Conservation (phyloP, 2,329 filamentous ascomycete genomes). For the Acephala macrosclerotiorum region DNA sequence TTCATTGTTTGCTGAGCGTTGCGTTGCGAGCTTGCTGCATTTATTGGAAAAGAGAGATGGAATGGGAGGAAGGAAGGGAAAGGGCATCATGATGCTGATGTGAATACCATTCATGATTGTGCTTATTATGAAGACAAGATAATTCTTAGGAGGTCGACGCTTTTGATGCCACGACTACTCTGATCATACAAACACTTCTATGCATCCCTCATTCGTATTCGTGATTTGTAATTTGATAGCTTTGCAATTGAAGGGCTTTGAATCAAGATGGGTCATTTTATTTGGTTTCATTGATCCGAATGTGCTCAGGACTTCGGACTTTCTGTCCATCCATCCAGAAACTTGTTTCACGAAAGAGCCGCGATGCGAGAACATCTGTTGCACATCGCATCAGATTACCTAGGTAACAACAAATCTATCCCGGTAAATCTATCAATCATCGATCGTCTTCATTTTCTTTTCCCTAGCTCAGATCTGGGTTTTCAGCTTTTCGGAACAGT, state of each 20-base stretch:
- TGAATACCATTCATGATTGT: constrained; percentile 2
- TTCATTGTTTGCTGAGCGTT: constrained; percentile 19
- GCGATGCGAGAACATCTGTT: neutral
- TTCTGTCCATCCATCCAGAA: neutral
- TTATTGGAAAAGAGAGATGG: neutral
- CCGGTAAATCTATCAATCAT: neutral
- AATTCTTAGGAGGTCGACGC: neutral
- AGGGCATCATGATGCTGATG: neutral
- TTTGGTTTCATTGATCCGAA: neutral
- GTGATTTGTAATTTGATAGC: neutral
- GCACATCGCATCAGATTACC: constrained; percentile 13
- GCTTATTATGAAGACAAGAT: neutral
- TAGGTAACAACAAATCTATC: neutral
- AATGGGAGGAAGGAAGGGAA: neutral
- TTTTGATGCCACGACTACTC: constrained; percentile 1
- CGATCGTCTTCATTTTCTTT: neutral
- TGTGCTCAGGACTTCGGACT: neutral
- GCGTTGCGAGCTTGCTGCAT: constrained; percentile 23
- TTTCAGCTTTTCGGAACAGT: neutral
- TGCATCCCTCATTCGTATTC: neutral
- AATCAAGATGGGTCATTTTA: neutral
- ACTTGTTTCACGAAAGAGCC: neutral
- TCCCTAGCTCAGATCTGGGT: neutral
- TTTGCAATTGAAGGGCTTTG: neutral
- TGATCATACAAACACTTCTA: neutral